Evolutionary conservation across 1,139 yeast genomes (phyloP).

Genomic region (Suhomyces bribrorum): DNA sequence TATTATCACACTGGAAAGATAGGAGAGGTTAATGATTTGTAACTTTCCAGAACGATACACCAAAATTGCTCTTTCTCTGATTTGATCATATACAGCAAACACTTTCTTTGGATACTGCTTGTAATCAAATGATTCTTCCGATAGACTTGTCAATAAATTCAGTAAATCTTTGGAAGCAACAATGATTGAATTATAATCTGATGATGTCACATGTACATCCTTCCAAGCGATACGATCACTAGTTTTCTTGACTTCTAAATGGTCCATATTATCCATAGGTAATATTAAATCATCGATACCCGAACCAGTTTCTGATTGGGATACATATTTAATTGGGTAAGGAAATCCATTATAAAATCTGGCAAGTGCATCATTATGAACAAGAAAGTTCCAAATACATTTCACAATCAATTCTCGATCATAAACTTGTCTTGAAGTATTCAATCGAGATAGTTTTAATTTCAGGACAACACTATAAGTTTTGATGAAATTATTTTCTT

Average conservation of each 20-base stretch:
- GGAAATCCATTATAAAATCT: constrained; percentile 45
- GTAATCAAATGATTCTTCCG: constrained; percentile 5
- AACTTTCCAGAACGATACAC: constrained; percentile 4
- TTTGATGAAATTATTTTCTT: constrained; percentile 26
- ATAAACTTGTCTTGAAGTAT: constrained; percentile 31
- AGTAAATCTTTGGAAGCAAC: constrained; percentile 7
- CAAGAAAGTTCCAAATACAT: constrained; percentile 46
- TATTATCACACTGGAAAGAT: constrained; percentile 3
- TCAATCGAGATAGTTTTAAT: constrained; percentile 1
- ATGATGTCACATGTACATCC: constrained; percentile 3
- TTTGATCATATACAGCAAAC: neutral
- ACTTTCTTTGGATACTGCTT: constrained; percentile 1
- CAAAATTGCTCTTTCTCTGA: neutral
- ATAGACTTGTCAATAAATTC: constrained; percentile 2
- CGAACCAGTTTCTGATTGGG: neutral
- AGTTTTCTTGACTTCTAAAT: constrained; percentile 4
- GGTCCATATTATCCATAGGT: constrained; percentile 10
- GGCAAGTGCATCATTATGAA: constrained; percentile 28
- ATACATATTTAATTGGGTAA: constrained; percentile 17
- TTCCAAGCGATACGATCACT: constrained; percentile 7
- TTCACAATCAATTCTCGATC: constrained; percentile 40
- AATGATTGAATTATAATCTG: constrained; percentile 8
- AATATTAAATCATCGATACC: constrained; percentile 8
- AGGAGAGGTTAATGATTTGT: constrained; percentile 6
- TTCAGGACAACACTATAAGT: constrained; percentile 15